A percentile compares a stretch with the other conserved stretches of the same genome.
Evolutionary conservation across 371 early-diverging fungal species (phyloP).

Genomic region (Rhizopus stolonifer): DNA sequence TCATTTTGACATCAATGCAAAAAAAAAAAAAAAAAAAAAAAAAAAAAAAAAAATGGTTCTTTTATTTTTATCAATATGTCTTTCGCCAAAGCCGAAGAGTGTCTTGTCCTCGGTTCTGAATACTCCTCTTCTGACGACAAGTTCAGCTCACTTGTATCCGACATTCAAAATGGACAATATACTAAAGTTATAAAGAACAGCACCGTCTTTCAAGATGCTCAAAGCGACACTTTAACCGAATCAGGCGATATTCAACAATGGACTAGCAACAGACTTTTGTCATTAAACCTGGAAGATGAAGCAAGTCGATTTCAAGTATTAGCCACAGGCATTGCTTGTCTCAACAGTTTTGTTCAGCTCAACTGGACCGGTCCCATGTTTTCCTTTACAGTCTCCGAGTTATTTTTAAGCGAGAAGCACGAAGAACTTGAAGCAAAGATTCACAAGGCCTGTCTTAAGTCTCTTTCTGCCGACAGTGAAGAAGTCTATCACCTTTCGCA

Average conservation of each 20-base stretch:
- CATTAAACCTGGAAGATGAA: slow-evolving; percentile 10
- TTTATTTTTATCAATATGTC: slow-evolving; percentile 14
- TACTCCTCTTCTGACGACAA: neutral
- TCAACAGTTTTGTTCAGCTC: slow-evolving; percentile 66
- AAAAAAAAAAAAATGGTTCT: neutral
- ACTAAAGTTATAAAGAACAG: slow-evolving; percentile 30
- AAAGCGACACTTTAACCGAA: slow-evolving; percentile 1
- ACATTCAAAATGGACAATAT: slow-evolving; percentile 35
- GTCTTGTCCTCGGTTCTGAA: slow-evolving; percentile 12
- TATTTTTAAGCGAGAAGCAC: slow-evolving; percentile 21
- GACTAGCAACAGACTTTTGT: slow-evolving; percentile 17
- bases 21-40: neutral
- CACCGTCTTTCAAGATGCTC: slow-evolving; percentile 17
- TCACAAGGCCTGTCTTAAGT: slow-evolving; percentile 35
- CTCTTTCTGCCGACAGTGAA: slow-evolving; percentile 80
- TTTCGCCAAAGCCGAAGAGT: slow-evolving; percentile 18
- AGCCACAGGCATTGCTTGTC: slow-evolving; percentile 53
- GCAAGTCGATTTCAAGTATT: slow-evolving; percentile 29
- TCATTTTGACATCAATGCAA: neutral
- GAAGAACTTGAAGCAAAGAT: slow-evolving; percentile 22
- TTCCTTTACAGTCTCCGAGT: slow-evolving; percentile 40
- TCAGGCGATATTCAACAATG: slow-evolving; percentile 28
- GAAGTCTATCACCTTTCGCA: slow-evolving; percentile 80
- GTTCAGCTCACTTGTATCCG: slow-evolving; percentile 2
- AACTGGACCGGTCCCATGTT: slow-evolving; percentile 70